phyloP scores from a whole-genome alignment of 2,329 filamentous ascomycete genomes.

The Fusarium duplospermum region DNA sequence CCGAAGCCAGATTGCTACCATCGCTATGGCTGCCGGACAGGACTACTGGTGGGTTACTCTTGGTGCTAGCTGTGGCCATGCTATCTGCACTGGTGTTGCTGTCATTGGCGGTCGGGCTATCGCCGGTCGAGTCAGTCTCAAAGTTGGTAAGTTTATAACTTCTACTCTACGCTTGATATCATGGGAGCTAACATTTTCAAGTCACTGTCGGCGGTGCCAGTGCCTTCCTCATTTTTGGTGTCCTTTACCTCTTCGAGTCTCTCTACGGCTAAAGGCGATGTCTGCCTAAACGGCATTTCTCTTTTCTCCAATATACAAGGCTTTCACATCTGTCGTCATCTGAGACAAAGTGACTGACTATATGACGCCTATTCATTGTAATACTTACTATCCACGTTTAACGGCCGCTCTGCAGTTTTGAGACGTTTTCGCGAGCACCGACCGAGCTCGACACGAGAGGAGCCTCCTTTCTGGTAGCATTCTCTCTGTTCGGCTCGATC shows the following conservation, averaged over 20 bases:
- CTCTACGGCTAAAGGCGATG: constrained; percentile 63
- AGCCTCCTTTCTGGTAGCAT: neutral
- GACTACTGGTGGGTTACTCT: constrained; percentile 99
- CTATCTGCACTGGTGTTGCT: constrained; percentile 88
- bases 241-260: constrained; percentile 91
- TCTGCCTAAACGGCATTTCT: constrained; percentile 11
- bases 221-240: constrained; percentile 89
- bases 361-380: constrained; percentile 36
- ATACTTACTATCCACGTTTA: constrained; percentile 24
- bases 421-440: constrained; percentile 7
- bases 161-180: neutral
- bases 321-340: constrained; percentile 16
- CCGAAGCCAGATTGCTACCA: constrained; percentile 96
- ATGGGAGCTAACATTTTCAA: constrained; percentile 53
- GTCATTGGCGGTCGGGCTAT: constrained; percentile 93
- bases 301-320: constrained; percentile 22
- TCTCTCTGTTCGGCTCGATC: constrained; percentile 5
- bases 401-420: constrained; percentile 23
- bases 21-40: constrained; percentile 97
- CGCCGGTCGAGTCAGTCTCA: constrained; percentile 92
- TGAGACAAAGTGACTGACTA: constrained; percentile 31
- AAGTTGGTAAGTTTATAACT: constrained; percentile 79
- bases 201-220: constrained; percentile 92
- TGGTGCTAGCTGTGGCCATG: constrained; percentile 87
- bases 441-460: neutral